Conservation (phyloP, 352 stramenopile species). For the Phytophthora idaei region DNA sequence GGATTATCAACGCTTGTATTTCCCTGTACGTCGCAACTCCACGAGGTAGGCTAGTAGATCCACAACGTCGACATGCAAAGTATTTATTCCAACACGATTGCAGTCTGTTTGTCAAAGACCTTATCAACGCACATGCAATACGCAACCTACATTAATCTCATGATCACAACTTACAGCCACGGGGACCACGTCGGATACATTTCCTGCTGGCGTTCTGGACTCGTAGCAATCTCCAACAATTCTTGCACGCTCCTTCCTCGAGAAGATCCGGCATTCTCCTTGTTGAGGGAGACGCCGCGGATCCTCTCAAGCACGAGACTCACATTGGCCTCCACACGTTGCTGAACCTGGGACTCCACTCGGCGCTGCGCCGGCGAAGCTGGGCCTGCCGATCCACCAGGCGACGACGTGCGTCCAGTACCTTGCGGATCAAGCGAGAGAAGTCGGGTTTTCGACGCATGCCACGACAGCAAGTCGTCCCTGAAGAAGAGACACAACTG, state of each 20-base stretch:
- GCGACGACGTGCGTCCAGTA: slow-evolving; percentile 28
- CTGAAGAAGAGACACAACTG: slow-evolving; percentile 90
- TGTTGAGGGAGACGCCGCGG: slow-evolving; percentile 78
- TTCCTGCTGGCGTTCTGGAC: slow-evolving; percentile 75
- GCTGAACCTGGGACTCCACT: slow-evolving; percentile 80
- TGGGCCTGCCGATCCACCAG: slow-evolving; percentile 24
- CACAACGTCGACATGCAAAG: slow-evolving; percentile 13
- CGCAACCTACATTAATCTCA: slow-evolving; percentile 13
- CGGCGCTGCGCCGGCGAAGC: slow-evolving; percentile 53
- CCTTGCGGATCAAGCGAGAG: slow-evolving; percentile 32
- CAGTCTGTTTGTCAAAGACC: slow-evolving; percentile 10
- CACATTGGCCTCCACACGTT: slow-evolving; percentile 88
- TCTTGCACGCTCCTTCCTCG: slow-evolving; percentile 80
- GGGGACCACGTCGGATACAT: slow-evolving; percentile 90
- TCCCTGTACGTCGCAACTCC: slow-evolving; percentile 4
- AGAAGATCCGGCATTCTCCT: slow-evolving; percentile 57
- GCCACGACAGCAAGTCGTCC: slow-evolving; percentile 88
- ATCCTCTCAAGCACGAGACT: slow-evolving; percentile 83
- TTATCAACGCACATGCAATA: slow-evolving; percentile 23
- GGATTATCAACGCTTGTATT: slow-evolving; percentile 27
- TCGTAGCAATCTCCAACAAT: slow-evolving; percentile 84
- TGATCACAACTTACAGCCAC: slow-evolving; percentile 63
- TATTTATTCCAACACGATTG: slow-evolving; percentile 38
- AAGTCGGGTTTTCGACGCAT: slow-evolving; percentile 85
- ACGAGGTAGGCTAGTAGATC: not conserved